Conservation (phyloP, 73 alveolate genomes). For the Tetrahymena elliotti region DNA sequence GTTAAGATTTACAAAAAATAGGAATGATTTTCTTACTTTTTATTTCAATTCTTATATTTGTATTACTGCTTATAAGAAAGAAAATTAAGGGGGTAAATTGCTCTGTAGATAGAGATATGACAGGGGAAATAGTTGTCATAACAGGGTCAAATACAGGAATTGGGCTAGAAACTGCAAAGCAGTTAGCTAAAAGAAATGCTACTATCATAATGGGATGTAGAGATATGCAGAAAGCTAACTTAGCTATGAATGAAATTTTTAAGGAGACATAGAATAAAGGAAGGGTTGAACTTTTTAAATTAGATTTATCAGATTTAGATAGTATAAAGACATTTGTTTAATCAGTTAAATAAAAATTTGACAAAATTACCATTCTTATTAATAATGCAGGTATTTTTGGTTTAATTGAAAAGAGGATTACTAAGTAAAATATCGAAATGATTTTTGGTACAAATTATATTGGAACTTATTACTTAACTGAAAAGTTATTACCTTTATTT, state of each 20-base stretch:
- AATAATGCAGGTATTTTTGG: slow-evolving; percentile 33
- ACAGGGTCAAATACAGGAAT: slow-evolving; percentile 26
- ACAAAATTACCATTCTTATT: slow-evolving; percentile 1
- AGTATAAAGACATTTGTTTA: not conserved
- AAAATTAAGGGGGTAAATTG: not conserved
- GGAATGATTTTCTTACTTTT: not conserved
- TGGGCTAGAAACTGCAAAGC: slow-evolving; percentile 28
- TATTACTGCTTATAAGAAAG: not conserved
- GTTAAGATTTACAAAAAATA: not conserved
- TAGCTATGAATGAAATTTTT: not conserved
- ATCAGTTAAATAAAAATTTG: slow-evolving; percentile 3
- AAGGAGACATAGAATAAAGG: not conserved
- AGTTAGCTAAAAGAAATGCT: slow-evolving; percentile 19
- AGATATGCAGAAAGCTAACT: slow-evolving; percentile 13
- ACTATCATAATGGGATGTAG: slow-evolving; percentile 21
- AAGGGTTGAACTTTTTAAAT: not conserved
- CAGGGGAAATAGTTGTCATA: not conserved
- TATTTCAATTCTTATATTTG: not conserved
- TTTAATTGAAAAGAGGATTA: not conserved
- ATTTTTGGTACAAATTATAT: slow-evolving; percentile 25
- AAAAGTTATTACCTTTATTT: not conserved
- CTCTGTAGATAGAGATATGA: not conserved
- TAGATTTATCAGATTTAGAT: slow-evolving; percentile 13
- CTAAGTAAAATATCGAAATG: not conserved
- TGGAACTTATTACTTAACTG: slow-evolving; percentile 14